Evolutionary conservation across 73 alveolate species (phyloP), one percentile per base, ranked within the genome.

Genomic region (Uronychia binucleata): DNA sequence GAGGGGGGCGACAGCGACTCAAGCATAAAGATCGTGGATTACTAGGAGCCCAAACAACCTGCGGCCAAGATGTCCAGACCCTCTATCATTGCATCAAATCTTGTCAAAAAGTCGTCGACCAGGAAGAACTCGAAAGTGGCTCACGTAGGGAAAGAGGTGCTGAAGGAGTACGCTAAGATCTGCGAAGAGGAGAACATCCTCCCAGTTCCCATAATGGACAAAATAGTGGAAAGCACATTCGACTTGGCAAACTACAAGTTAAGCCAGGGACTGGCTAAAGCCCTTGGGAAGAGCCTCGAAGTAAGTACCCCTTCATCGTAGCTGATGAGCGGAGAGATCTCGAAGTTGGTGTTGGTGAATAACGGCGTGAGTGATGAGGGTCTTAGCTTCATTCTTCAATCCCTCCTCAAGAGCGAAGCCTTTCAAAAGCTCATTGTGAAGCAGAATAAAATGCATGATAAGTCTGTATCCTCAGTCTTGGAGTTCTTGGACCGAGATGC

Each of bases 161-260:
- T 46, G 67, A 11, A 14, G 14, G 26, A 86, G 30, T 86, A 59
- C 58, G 75, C 79, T 0, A 28, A 86, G 34, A 31, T 31, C 67
- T 86, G 92, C 59, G 67, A 79, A 31, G 80, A 86, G n/a, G 92
- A 86, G 67, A 79, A 86, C 25, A 85, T 86, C 5, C 88, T 86
- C 1, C 92, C 92, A 11, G 30, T 86, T 33, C 92, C 92, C 1
- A 58, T 86, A 1, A n/a, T 86, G 1, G 32, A 58, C 34, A 86
- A 86, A 59, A 86, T 86, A 26, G 84, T n/a, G 0, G 92, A 86
- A 29, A 78, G 79, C 11, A 74, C 58, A 0, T 67, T 86, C 28
- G 28, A 75, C 1, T 30, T 86, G 1, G 83, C 57, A 0, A 75
- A 86, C 78, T 86, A 86, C 75, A 86, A 86, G 59, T 74, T 86